Conservation (phyloP, 1,284 basidiomycete genomes). For the Tylopilus sp. region DNA sequence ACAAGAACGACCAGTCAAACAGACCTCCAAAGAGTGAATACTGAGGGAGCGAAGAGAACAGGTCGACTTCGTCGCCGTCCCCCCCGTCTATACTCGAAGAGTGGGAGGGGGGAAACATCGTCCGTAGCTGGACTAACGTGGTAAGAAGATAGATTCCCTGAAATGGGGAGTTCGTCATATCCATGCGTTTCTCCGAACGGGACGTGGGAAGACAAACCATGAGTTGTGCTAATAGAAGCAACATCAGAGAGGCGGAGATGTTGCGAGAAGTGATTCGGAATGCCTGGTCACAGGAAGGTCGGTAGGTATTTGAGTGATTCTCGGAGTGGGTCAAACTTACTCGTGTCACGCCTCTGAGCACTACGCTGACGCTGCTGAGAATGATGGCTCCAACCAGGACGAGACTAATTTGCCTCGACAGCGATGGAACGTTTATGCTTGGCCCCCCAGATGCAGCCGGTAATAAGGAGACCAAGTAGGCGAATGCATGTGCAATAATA, state of each 20-base stretch:
- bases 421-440: conserved; percentile 39
- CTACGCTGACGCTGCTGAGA: conserved; percentile 59
- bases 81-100: conserved; percentile 19
- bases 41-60: conserved; percentile 69
- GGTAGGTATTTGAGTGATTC: conserved; percentile 1
- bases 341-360: conserved; percentile 59
- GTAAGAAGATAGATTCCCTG: conserved; percentile 75
- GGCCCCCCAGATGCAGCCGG: conserved; percentile 26
- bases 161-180: conserved; percentile 2
- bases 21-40: conserved; percentile 68
- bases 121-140: conserved; percentile 70
- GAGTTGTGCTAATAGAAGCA: conserved; percentile 68
- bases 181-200: conserved; percentile 1
- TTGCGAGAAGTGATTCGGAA: conserved; percentile 63
- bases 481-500: conserved; percentile 54
- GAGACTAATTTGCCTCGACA: conserved; percentile 65
- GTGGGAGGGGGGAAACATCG: conserved; percentile 56
- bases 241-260: conserved; percentile 63
- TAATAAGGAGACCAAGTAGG: conserved; percentile 47
- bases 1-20: conserved; percentile 67
- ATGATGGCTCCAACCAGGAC: conserved; percentile 69
- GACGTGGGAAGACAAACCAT: conserved; percentile 50
- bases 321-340: conserved; percentile 36
- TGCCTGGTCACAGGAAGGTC: conserved; percentile 35
- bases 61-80: conserved; percentile 38